Evolutionary conservation across 2,329 filamentous ascomycete genomes (phyloP).

Genomic region (Juglanconis juglandina): DNA sequence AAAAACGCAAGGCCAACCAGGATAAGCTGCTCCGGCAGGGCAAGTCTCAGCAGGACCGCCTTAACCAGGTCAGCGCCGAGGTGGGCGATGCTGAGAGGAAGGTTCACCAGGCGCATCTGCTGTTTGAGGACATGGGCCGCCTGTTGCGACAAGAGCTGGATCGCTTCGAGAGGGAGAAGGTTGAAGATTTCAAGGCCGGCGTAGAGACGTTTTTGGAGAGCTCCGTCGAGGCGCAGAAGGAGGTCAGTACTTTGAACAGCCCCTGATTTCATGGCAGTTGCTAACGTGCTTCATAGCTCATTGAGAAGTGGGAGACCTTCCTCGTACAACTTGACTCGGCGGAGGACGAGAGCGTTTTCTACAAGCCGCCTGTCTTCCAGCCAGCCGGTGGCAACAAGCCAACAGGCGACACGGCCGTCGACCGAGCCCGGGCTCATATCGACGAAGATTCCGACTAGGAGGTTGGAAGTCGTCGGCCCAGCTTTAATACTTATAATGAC

Average conservation of each 20-base stretch:
- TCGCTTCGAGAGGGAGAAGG: conserved; percentile 93
- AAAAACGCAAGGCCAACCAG: conserved; percentile 83
- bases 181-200: conserved; percentile 97
- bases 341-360: conserved; percentile 72
- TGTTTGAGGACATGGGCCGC: conserved; percentile 97
- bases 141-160: conserved; percentile 90
- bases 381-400: conserved; percentile 39
- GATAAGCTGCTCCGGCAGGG: conserved; percentile 95
- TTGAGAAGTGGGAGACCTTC: conserved; percentile 98
- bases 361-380: conserved; percentile 59
- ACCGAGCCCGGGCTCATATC: conserved; percentile 56
- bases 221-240: conserved; percentile 96
- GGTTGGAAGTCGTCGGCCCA: conserved; percentile 12
- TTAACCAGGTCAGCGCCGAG: conserved; percentile 88
- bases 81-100: conserved; percentile 93
- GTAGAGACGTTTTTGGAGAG: conserved; percentile 97
- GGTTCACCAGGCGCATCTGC: conserved; percentile 80
- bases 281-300: conserved; percentile 41
- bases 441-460: conserved; percentile 58
- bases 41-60: conserved; percentile 89
- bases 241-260: conserved; percentile 56
- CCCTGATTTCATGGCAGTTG: background rate
- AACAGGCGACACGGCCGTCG: conserved; percentile 56
- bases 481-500: conserved; percentile 26
- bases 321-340: conserved; percentile 93